A percentile compares a stretch with the other conserved stretches of the same genome.
Evolutionary conservation across 441 rosid species (phyloP).

Genomic region (Melastoma candidum): DNA sequence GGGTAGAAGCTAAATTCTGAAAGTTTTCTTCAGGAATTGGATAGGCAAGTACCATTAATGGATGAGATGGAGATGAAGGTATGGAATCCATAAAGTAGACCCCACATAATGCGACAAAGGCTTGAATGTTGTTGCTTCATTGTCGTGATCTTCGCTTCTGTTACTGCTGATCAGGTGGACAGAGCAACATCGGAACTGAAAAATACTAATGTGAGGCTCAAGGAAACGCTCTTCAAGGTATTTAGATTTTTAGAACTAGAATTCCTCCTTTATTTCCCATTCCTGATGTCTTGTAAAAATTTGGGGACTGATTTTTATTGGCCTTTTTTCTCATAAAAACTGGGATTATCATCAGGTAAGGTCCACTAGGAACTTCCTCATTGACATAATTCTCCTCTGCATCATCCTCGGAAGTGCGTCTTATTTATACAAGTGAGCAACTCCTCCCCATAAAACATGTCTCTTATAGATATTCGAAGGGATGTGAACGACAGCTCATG

Average conservation of each 20-base stretch:
- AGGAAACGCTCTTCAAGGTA: slow-evolving; percentile 46
- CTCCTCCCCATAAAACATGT: not conserved
- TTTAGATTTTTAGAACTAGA: too few relatives aligned
- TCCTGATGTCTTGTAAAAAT: too few relatives aligned
- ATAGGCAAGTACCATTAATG: slow-evolving; percentile 55
- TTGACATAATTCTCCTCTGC: slow-evolving; percentile 13
- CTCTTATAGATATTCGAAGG: too few relatives aligned
- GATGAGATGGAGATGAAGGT: slow-evolving; percentile 64
- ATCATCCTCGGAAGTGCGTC: slow-evolving; percentile 15
- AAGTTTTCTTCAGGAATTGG: slow-evolving; percentile 41
- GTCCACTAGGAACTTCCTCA: slow-evolving; percentile 18
- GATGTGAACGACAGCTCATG: too few relatives aligned
- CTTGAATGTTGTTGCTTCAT: too few relatives aligned
- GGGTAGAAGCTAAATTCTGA: slow-evolving; percentile 2
- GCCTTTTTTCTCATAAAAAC: too few relatives aligned
- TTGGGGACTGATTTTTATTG: too few relatives aligned
- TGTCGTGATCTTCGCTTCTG: not conserved
- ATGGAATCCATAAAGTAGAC: not conserved
- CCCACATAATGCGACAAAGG: too few relatives aligned
- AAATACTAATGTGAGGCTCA: slow-evolving; percentile 53
- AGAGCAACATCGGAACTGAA: slow-evolving; percentile 39
- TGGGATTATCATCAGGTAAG: slow-evolving; percentile 9
- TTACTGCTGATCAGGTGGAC: slow-evolving; percentile 33
- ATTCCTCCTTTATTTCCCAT: too few relatives aligned
- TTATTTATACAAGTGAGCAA: slow-evolving; percentile 17